Base-by-base conservation (phyloP, 148 eudicot genomes). In the Amaranthus palmeri region DNA sequence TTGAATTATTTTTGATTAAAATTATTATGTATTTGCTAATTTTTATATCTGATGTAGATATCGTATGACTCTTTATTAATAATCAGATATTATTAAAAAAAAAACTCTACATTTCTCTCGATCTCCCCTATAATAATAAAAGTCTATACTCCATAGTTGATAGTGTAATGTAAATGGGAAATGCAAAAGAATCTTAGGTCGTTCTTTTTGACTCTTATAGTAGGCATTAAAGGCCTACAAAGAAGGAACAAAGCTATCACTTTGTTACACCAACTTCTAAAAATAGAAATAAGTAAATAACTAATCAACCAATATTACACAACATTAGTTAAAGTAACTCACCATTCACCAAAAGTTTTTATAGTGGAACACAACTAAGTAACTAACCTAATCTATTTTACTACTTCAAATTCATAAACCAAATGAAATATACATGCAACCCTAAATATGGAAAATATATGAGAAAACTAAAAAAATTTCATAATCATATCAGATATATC, bases 201-300 rank as follows among this genome's bases (percentile, higher is more conserved):
- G n/a, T n/a, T 64, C 53, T 6, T 64, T 64, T 65, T 7, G 2
- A 53, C 51, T 47, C 43, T 65, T 49, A 17, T 1, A 65, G 57
- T 49, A 61, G 10, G 48, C 74, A 71, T 71, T 72, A 49, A 72
- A 50, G 50, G 45, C 65, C 50, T 61, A 11, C 5, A 12, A 47
- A 71, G 13, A 44, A 42, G n/a, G 67, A 46, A 10, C 6, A 40
- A 15, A 12, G 40, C 55, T 65, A 47, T 18, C 49, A 45, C 46
- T 72, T 65, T 15, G 48, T 73, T 73, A 73, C 54, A 73, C 61
- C 69, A 51, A 49, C 54, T 17, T 54, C 62, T 73, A 45, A 64
- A 64, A 25, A 0, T 25, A 25, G 36, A 25, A 25, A 25, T 8
- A 54, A 46, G 46, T 59, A 67, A 73, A 17, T 53, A 18, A 64